Base-by-base conservation (phyloP, 768 basidiomycete species). In the Suillus spraguei region DNA sequence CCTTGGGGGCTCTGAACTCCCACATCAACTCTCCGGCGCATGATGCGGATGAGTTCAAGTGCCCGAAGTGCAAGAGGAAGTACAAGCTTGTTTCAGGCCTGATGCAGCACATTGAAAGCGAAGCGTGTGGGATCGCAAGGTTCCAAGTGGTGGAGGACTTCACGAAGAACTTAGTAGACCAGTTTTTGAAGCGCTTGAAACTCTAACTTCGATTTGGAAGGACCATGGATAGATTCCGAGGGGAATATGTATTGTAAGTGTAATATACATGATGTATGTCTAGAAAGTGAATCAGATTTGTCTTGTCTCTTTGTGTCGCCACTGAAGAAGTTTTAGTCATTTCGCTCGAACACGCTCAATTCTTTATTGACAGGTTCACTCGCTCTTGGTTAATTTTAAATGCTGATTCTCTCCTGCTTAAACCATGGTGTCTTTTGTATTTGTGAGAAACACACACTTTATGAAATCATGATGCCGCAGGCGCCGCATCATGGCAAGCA, bases 61-160 rank as follows among this genome's bases (percentile, higher is more conserved):
- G 82, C 63, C 82, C 82, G 44, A 80, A 66, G 79, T 83, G 62
- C 76, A 80, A 69, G 58, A 66, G 28, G 41, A 65, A 72, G 64
- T 80, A 76, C 68, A 73, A 71, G 47, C 66, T 78, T 38, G 69
- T 82, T 33, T 82, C 80, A 8, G 79, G 72, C 4, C 68, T 83
- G 42, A 73, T 79, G 32, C 80, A 81, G 63, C 82, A 83, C 66
- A 73, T 58, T 58, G 56, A 58, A 58, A 41, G 56, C 24, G 38
- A 58, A 58, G 17, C 0, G 3, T 58, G 39, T 20, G 56, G 56
- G 24, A 58, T 58, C 11, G 56, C 56, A 6, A 39, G 24, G 56
- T 58, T 58, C 56, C 39, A 58, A 32, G 24, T 11, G 3, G 56
- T 58, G 5, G 56, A 39, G 17, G 39, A 58, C 56, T 41, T 58